Conservation (phyloP, 1,139 yeast genomes). For the Hyphopichia burtonii region DNA sequence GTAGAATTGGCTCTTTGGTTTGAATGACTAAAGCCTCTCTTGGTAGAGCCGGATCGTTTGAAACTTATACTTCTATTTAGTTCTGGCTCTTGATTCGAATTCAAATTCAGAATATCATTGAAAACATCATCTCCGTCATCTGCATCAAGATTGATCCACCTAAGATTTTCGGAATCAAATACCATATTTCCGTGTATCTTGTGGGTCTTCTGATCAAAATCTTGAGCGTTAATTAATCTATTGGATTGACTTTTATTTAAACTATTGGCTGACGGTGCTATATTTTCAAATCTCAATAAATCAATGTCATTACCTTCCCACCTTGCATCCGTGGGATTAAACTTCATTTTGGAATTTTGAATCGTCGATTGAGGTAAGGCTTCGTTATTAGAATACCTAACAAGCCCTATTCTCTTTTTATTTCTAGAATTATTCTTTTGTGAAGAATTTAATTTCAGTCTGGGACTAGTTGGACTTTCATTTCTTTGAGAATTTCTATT, state of each 20-base stretch:
- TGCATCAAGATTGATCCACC: constrained; percentile 48
- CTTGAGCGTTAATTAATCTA: constrained; percentile 17
- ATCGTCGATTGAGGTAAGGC: constrained; percentile 17
- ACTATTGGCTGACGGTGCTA: constrained; percentile 10
- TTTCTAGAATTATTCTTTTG: constrained; percentile 1
- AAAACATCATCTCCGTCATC: constrained; percentile 53
- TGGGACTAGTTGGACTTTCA: neutral
- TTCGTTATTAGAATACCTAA: constrained; percentile 28
- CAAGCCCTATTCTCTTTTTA: constrained; percentile 28
- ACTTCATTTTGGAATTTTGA: constrained; percentile 44
- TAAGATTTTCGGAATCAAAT: constrained; percentile 56
- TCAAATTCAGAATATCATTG: constrained; percentile 46
- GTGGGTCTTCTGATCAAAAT: constrained; percentile 11
- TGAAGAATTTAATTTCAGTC: neutral
- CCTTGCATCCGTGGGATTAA: constrained; percentile 46
- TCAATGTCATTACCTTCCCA: constrained; percentile 77
- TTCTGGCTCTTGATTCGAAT: neutral
- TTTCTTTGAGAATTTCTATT: constrained; percentile 8
- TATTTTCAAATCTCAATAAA: constrained; percentile 45
- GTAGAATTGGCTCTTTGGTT: constrained; percentile 40
- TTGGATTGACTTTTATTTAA: constrained; percentile 9
- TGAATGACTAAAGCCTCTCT: constrained; percentile 24
- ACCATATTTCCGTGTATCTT: constrained; percentile 49
- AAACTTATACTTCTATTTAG: constrained; percentile 5
- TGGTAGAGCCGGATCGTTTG: constrained; percentile 14